A percentile compares a stretch with the other conserved stretches of the same genome.
Conservation (phyloP, 495 filamentous ascomycete genomes). For the Aspergillus avenaceus region DNA sequence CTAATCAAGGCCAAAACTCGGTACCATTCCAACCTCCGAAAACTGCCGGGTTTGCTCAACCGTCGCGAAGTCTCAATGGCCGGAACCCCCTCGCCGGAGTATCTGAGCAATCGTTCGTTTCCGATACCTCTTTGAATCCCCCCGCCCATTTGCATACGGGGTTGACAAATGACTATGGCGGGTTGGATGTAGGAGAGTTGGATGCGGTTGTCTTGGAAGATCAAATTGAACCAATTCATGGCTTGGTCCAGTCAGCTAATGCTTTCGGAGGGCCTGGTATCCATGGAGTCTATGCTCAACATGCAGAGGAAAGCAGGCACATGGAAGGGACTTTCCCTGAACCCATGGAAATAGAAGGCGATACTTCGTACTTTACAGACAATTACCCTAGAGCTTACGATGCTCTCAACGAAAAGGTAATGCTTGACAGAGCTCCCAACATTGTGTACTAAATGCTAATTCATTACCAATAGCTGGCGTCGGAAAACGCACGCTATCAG, state of each 20-base stretch:
- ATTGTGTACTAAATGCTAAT: conserved; percentile 17
- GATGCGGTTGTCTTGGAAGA: conserved; percentile 50
- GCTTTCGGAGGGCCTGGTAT: conserved; percentile 17
- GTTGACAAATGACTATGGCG: conserved; percentile 49
- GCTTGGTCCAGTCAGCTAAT: conserved; percentile 24
- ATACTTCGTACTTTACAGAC: background rate
- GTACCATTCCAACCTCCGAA: conserved; percentile 1
- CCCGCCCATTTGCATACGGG: conserved; percentile 34
- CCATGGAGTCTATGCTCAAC: conserved; percentile 8
- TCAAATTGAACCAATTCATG: conserved; percentile 22
- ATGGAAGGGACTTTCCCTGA: conserved; percentile 2
- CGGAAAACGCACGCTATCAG: conserved; percentile 37
- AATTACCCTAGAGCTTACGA: conserved; percentile 10
- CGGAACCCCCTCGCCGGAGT: conserved; percentile 3
- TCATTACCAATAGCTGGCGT: conserved; percentile 41
- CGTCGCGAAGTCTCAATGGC: conserved; percentile 11
- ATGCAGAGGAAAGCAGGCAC: conserved; percentile 3
- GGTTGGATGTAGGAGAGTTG: conserved; percentile 53
- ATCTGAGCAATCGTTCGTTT: conserved; percentile 4
- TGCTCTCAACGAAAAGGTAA: conserved; percentile 32
- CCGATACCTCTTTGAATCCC: conserved; percentile 20
- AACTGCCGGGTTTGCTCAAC: background rate
- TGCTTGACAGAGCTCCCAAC: background rate
- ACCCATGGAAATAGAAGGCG: conserved; percentile 14
- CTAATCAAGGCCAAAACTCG: conserved; percentile 36